phyloP scores from a whole-genome alignment of 345 rosid species.

The Chamaenerion angustifolium region DNA sequence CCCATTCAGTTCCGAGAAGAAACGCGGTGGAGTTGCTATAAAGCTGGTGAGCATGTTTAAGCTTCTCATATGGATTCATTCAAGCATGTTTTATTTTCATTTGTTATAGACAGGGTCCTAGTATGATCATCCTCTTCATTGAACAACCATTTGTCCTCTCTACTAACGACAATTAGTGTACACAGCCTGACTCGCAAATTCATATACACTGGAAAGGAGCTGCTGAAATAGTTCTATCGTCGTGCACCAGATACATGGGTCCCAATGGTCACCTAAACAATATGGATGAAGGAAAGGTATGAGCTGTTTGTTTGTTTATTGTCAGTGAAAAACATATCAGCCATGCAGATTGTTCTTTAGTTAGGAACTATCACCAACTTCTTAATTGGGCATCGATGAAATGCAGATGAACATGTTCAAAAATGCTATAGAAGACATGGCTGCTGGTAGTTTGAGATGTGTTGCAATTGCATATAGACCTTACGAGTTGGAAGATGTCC shows the following conservation, averaged over 20 bases:
- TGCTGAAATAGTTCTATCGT: slow-evolving; percentile 82
- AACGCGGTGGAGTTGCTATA: slow-evolving; percentile 81
- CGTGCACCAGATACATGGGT: slow-evolving; percentile 58
- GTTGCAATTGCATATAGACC: slow-evolving; percentile 77
- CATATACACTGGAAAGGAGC: slow-evolving; percentile 97
- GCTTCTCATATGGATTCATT: too few species aligned
- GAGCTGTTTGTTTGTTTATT: not conserved
- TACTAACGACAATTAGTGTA: not conserved
- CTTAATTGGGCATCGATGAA: slow-evolving; percentile 7
- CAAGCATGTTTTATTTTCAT: too few species aligned
- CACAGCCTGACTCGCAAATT: slow-evolving; percentile 53
- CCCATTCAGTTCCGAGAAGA: slow-evolving; percentile 88
- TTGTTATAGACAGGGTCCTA: too few species aligned
- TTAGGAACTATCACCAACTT: not conserved
- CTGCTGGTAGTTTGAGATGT: slow-evolving; percentile 76
- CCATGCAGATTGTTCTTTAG: too few species aligned
- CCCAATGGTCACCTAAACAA: slow-evolving; percentile 27
- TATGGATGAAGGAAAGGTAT: slow-evolving; percentile 61
- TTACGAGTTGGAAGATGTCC: slow-evolving; percentile 52
- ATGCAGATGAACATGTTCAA: slow-evolving; percentile 39
- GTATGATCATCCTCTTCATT: too few species aligned
- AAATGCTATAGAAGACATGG: slow-evolving; percentile 68
- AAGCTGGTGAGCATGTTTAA: slow-evolving; percentile 20
- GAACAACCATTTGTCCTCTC: too few species aligned
- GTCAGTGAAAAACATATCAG: too few species aligned